phyloP scores from a whole-genome alignment of 495 filamentous ascomycete genomes.

The Terfezia boudieri region DNA sequence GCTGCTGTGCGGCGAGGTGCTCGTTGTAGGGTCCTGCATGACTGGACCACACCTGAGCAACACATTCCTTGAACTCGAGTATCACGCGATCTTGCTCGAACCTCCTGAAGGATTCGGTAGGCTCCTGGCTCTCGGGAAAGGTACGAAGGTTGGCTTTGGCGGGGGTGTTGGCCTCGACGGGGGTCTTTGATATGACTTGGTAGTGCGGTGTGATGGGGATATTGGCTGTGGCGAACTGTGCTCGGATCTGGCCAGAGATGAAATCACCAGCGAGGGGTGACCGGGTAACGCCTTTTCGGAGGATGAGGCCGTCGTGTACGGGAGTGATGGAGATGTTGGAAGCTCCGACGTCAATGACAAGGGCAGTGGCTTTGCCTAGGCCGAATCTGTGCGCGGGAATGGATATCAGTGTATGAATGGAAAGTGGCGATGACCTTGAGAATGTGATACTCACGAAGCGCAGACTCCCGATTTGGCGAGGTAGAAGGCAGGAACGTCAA shows the following conservation, averaged over 20 bases:
- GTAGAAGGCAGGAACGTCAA: conserved; percentile 86
- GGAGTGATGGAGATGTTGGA: conserved; percentile 78
- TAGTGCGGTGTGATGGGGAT: conserved; percentile 72
- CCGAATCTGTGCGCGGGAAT: conserved; percentile 31
- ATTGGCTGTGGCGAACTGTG: conserved; percentile 43
- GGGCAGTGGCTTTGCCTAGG: conserved; percentile 70
- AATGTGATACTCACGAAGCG: conserved; percentile 3
- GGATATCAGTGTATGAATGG: too few species aligned
- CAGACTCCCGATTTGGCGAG: conserved; percentile 40
- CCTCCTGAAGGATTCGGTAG: conserved; percentile 47
- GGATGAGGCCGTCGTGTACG: conserved; percentile 79
- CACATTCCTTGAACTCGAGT: conserved; percentile 90
- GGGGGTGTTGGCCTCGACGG: conserved; percentile 71
- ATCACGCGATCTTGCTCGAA: conserved; percentile 83
- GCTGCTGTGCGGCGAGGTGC: conserved; percentile 33
- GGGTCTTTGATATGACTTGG: conserved; percentile 60
- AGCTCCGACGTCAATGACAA: conserved; percentile 82
- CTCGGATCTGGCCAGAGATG: conserved; percentile 66
- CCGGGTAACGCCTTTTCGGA: conserved; percentile 66
- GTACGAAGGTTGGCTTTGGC: conserved; percentile 45
- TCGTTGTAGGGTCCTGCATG: conserved; percentile 36
- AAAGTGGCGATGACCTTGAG: too few species aligned
- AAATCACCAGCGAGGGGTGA: conserved; percentile 74
- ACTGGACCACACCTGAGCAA: conserved; percentile 82
- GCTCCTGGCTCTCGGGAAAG: conserved; percentile 38